Base-by-base conservation (phyloP, 352 stramenopile species). In the Globisporangium camurandrum region DNA sequence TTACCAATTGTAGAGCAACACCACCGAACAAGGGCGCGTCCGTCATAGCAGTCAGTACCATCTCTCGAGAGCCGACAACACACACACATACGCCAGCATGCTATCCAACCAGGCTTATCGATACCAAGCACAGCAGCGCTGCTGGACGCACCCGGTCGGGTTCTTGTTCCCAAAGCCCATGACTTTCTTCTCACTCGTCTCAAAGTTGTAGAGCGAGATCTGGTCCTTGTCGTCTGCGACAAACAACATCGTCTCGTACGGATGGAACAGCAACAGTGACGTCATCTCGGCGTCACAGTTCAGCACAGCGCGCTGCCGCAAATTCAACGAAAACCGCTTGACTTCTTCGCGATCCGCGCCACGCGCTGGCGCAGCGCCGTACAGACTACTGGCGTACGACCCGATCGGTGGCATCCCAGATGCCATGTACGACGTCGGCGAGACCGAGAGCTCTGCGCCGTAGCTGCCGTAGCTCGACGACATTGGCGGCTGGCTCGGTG, bases 211-310 rank as follows among this genome's bases (percentile, higher is more conserved):
- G 10, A 98, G 63, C 30, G 84, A 95, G 26, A 99, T 81, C 55
- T 93, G 84, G 54, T 98, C 87, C 54, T 88, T 86, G 28, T 96
- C 86, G 58, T 98, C 95, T 14, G 93, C 96, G n/a, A 97, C 88
- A 37, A 98, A 76, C 17, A 99, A 74, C 54, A 93, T 86, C 47
- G 79, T 88, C 47, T 92, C 83, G 59, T 96, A 98, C 23, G 96
- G 88, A 62, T 99, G 96, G 60, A 99, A 99, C 8, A 95, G 72
- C 43, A 99, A 65, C 46, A 98, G 72, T 26, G 88, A 97, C 20
- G 95, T 98, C 74, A 96, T 98, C 40, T 97, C 89, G 6, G 81
- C 75, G 38, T 94, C 87, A 48, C 84, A 89, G 64, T 97, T 98
- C 51, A 95, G 72, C 31, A 99, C 81, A 2, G 79, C 81, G 14